Base-by-base conservation (phyloP, 495 filamentous ascomycete genomes). In the Letharia lupina region DNA sequence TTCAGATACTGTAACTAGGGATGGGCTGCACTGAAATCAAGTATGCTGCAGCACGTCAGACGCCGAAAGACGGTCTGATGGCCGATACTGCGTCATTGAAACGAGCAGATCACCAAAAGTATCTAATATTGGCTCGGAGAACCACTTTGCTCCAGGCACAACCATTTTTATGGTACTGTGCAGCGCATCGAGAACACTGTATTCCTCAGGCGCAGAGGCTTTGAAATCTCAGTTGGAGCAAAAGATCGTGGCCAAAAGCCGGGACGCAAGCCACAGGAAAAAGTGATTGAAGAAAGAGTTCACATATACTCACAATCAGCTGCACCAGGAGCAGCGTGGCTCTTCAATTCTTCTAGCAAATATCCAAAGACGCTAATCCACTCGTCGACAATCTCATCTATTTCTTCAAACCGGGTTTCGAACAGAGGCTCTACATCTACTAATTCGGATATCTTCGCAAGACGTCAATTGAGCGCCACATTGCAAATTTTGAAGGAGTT, bases 321-420 rank as follows among this genome's bases (percentile, higher is more conserved):
- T 61, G n/a, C 58, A 0, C 1, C 2, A 2, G 60, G 35, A 62
- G 57, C 58, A 33, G 54, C 39, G 50, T 62, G n/a, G 6, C 45
- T 13, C 33, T 35, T 44, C 67, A 63, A 65, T 54, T 68, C 42
- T 20, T 61, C 58, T 20, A 63, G 67, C 35, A 65, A n/a, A 40
- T 61, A 3, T 42, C 62, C 67, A 54, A 68, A 68, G 61, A 52
- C 61, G 23, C 41, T 15, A 50, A 68, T 58, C 67, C 67, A 68
- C 20, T 65, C 28, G 11, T 56, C 50, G 16, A 65, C 37, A 15
- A 65, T 31, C n/a, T 61, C 42, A 65, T 68, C 67, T 45, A 62
- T 65, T 5, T 52, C n/a, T 9, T 57, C 45, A 13, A 56, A 33
- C 4, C 54, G 23, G 18, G 59, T 62, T 16, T 62, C 63, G 57